Percentiles rank a stretch among this genome's conserved stretches.
These are phyloP conservation scores for Boletus calvinii DNA, from an alignment of 1,284 basidiomycete genomes.

Conservation along the genomic window DNA sequence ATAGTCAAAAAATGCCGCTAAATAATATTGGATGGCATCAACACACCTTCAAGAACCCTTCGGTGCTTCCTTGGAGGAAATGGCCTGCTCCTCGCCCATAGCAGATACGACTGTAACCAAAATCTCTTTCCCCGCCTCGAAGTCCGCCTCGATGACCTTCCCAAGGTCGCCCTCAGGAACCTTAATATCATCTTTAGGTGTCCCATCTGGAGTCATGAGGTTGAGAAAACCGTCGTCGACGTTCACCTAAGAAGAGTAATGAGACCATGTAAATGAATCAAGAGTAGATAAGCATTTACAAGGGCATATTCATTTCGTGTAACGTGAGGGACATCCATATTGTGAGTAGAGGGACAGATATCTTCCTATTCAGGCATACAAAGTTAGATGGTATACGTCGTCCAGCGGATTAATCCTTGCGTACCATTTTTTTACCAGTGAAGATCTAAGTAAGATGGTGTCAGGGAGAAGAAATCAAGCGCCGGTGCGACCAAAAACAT, in stretches of 20 bases:
- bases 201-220: slow-evolving; percentile 86
- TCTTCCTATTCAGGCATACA: slow-evolving; percentile 70
- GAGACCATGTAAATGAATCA: slow-evolving; percentile 7
- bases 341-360: slow-evolving; percentile 98
- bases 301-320: slow-evolving; percentile 89
- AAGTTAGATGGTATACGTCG: not conserved
- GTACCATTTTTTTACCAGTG: slow-evolving; percentile 87
- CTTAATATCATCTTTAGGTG: slow-evolving; percentile 93
- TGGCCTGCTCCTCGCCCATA: slow-evolving; percentile 92
- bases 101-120: slow-evolving; percentile 88
- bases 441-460: slow-evolving; percentile 67
- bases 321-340: slow-evolving; percentile 99
- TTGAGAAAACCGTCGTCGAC: slow-evolving; percentile 92
- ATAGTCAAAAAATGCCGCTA: not conserved
- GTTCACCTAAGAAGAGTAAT: slow-evolving; percentile 56
- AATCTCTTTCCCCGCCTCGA: slow-evolving; percentile 88
- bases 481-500: slow-evolving; percentile 37
- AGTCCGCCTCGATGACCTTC: slow-evolving; percentile 67
- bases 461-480: slow-evolving; percentile 14
- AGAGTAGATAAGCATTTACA: slow-evolving; percentile 42
- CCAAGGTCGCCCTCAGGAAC: slow-evolving; percentile 89
- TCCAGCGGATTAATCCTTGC: not conserved
- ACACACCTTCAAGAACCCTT: slow-evolving; percentile 46
- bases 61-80: slow-evolving; percentile 84
- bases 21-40: not conserved